Conservation (phyloP, 495 filamentous ascomycete genomes). For the Aspergillus affinis region DNA sequence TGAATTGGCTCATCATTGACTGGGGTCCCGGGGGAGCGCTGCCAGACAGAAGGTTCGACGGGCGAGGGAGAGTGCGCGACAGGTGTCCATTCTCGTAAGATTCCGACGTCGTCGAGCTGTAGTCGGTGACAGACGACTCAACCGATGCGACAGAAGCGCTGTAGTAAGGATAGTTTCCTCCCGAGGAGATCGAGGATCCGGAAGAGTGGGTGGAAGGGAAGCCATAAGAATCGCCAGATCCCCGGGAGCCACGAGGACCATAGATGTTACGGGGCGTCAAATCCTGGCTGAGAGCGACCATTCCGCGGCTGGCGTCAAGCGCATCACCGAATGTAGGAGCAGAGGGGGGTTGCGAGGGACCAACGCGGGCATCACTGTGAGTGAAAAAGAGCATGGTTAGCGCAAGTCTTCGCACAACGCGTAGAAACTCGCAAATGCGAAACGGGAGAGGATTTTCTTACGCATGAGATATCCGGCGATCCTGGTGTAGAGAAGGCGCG, state of each 20-base stretch:
- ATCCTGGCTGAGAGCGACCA: constrained; percentile 92
- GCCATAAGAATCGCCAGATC: constrained; percentile 87
- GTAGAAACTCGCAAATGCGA: too few species aligned
- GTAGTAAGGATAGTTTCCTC: constrained; percentile 69
- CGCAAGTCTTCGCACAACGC: background rate
- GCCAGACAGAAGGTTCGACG: constrained; percentile 65
- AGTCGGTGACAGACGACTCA: constrained; percentile 92
- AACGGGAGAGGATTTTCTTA: constrained; percentile 57
- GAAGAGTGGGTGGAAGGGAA: constrained; percentile 89
- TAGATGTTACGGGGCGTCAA: constrained; percentile 85
- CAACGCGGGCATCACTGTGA: constrained; percentile 59
- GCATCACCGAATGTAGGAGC: constrained; percentile 58
- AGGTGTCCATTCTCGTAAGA: constrained; percentile 72
- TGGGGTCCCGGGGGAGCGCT: constrained; percentile 78
- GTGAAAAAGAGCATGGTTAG: constrained; percentile 5
- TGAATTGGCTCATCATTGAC: constrained; percentile 99
- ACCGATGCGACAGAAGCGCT: constrained; percentile 75
- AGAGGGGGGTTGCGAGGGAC: constrained; percentile 36
- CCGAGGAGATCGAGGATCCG: constrained; percentile 92
- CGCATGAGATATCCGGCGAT: constrained; percentile 85
- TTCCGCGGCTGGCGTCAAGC: constrained; percentile 85
- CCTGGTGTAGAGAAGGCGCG: constrained; percentile 57
- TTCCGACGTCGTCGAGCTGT: constrained; percentile 81
- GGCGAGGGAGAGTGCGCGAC: constrained; percentile 80
- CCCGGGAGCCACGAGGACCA: constrained; percentile 62